A percentile compares a stretch with the other conserved stretches of the same genome.
Evolutionary conservation across 768 basidiomycete species (phyloP).

Genomic region (Collybia sp.): DNA sequence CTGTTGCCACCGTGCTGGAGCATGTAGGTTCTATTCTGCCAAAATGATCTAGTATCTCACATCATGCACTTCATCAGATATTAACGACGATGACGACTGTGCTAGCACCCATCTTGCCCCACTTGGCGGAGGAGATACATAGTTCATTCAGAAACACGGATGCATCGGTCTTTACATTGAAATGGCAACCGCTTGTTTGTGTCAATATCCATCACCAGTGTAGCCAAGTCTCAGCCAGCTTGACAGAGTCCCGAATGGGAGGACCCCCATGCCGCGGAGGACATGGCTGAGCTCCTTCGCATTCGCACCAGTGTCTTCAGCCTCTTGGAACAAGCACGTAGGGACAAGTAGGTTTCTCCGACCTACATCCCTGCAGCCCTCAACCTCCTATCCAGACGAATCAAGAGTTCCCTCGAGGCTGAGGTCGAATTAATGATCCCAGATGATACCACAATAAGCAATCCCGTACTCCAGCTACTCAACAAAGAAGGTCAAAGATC

Average conservation of each 20-base stretch:
- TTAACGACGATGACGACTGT: slow-evolving; percentile 63
- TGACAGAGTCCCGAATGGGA: slow-evolving; percentile 58
- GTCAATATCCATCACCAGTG: not conserved
- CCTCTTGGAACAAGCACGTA: slow-evolving; percentile 73
- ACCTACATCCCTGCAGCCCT: not conserved
- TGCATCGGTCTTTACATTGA: slow-evolving; percentile 62
- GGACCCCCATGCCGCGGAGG: slow-evolving; percentile 45
- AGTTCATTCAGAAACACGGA: slow-evolving; percentile 31
- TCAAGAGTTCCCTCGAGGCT: slow-evolving; percentile 76
- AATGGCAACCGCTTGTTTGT: slow-evolving; percentile 70
- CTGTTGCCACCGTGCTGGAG: slow-evolving; percentile 66
- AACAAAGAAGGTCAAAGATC: slow-evolving; percentile 39
- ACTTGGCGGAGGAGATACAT: slow-evolving; percentile 87
- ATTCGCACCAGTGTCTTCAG: slow-evolving; percentile 59
- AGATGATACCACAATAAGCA: slow-evolving; percentile 16
- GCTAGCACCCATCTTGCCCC: slow-evolving; percentile 83
- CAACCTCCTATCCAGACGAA: slow-evolving; percentile 36
- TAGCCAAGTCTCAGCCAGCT: not conserved
- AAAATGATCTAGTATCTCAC: not conserved
- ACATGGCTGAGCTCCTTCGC: slow-evolving; percentile 60
- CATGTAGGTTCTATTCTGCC: slow-evolving; percentile 39
- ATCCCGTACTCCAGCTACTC: slow-evolving; percentile 25
- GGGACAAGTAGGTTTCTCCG: slow-evolving; percentile 53
- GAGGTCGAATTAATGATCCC: slow-evolving; percentile 62
- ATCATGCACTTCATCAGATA: slow-evolving; percentile 33